These are phyloP conservation scores for Schizophyllum commune DNA, from an alignment of 1,284 basidiomycete genomes.

Conservation along the genomic window DNA sequence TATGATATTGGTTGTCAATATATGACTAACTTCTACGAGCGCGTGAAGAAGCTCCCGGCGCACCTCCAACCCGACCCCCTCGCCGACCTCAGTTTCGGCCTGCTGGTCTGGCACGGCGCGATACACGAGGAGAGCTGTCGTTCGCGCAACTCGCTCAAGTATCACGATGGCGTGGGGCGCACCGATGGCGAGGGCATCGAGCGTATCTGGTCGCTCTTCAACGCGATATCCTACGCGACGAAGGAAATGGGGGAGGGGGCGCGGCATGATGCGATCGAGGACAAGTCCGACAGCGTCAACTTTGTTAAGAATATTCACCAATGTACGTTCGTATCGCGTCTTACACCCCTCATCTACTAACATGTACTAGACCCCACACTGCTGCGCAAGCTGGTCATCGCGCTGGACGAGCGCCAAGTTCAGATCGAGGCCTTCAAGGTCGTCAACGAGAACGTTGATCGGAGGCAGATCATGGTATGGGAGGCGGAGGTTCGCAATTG, in stretches of 20 bases:
- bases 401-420: neutral
- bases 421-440: neutral
- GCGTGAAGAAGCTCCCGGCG: neutral
- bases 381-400: neutral
- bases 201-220: conserved; percentile 20
- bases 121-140: conserved; percentile 4
- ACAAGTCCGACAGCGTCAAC: neutral
- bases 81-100: neutral
- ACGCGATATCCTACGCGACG: conserved; percentile 20
- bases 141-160: conserved; percentile 13
- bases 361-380: too few relatives aligned
- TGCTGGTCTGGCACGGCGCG: conserved; percentile 6
- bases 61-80: too few relatives aligned
- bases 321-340: neutral
- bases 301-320: neutral
- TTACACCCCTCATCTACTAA: too few relatives aligned
- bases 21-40: conserved; percentile 5
- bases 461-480: neutral
- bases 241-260: conserved; percentile 25
- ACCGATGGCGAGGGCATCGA: conserved; percentile 29
- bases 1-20: conserved; percentile 18
- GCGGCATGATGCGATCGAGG: conserved; percentile 23
- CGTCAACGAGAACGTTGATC: neutral
- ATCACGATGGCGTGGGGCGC: conserved; percentile 15
- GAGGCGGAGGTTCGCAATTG: neutral